These are phyloP conservation scores for Thyridium curvatum DNA, from an alignment of 2,329 filamentous ascomycete species.

Conservation along the genomic window DNA sequence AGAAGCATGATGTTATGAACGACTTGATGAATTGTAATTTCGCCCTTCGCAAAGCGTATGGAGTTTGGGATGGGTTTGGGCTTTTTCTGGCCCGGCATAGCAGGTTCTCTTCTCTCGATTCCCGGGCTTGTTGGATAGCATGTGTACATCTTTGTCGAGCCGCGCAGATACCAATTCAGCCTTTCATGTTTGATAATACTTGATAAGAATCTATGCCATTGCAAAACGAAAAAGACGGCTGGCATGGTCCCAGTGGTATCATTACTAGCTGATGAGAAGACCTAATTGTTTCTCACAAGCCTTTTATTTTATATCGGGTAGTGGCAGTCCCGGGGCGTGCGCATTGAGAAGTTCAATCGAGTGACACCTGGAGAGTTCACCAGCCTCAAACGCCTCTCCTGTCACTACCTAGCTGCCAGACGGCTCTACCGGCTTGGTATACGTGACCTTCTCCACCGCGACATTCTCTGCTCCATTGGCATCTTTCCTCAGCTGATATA, in stretches of 20 bases:
- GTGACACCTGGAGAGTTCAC: no score
- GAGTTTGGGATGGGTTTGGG: conserved; percentile 6
- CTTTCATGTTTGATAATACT: neutral
- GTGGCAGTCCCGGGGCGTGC: no score
- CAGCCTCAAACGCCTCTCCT: no score
- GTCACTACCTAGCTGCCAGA: no score
- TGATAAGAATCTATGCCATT: no score
- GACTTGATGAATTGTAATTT: conserved; percentile 2
- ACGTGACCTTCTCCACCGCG: conserved; percentile 80
- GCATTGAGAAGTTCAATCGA: no score
- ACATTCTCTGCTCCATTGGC: conserved; percentile 72
- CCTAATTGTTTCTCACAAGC: no score
- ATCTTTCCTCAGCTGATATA: conserved; percentile 80
- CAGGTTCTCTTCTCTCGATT: neutral
- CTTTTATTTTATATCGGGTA: no score
- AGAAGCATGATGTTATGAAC: conserved; percentile 55
- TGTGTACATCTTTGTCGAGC: neutral
- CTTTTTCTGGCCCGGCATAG: conserved; percentile 1
- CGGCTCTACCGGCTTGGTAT: conserved; percentile 67
- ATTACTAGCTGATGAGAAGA: no score
- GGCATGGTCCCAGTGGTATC: no score
- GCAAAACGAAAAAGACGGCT: no score
- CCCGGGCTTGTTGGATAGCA: neutral
- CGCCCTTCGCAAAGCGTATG: conserved; percentile 10
- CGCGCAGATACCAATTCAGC: neutral